Conservation (phyloP, 2,329 filamentous ascomycete species). For the Penicillium brevicompactum region DNA sequence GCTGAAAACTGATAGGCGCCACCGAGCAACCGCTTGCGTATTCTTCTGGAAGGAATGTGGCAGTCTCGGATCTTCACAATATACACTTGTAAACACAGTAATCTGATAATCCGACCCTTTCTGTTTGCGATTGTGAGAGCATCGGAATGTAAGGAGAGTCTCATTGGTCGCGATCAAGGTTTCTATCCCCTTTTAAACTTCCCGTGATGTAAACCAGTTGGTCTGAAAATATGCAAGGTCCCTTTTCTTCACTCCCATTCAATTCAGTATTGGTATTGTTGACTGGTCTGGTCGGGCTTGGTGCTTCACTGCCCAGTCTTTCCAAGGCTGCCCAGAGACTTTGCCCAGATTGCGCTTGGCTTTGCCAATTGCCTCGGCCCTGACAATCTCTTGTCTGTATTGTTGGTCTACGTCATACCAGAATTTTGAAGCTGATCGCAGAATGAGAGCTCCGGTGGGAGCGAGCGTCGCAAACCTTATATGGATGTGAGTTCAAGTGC, state of each 20-base stretch:
- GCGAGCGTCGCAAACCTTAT: too few species aligned
- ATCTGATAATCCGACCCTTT: neutral
- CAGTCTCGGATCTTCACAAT: neutral
- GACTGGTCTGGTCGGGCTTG: neutral
- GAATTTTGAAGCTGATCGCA: too few species aligned
- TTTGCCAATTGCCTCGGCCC: neutral
- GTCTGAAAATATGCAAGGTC: neutral
- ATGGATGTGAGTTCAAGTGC: too few species aligned
- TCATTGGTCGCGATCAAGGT: neutral
- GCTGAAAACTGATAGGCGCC: neutral
- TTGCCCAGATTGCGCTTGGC: neutral
- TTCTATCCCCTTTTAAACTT: neutral
- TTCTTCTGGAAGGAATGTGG: constrained; percentile 6
- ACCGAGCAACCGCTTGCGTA: neutral
- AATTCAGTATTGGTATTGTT: neutral
- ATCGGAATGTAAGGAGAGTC: neutral
- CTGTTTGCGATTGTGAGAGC: neutral
- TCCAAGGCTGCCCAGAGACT: neutral
- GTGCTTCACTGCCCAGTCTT: neutral
- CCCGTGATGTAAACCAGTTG: neutral
- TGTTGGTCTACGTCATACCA: too few species aligned
- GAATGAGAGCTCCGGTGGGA: too few species aligned
- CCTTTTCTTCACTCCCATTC: constrained; percentile 3
- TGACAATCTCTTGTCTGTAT: too few species aligned
- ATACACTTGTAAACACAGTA: neutral